phyloP scores from a whole-genome alignment of 805 yeast genomes.

The Wickerhamomyces rabaulensis region DNA sequence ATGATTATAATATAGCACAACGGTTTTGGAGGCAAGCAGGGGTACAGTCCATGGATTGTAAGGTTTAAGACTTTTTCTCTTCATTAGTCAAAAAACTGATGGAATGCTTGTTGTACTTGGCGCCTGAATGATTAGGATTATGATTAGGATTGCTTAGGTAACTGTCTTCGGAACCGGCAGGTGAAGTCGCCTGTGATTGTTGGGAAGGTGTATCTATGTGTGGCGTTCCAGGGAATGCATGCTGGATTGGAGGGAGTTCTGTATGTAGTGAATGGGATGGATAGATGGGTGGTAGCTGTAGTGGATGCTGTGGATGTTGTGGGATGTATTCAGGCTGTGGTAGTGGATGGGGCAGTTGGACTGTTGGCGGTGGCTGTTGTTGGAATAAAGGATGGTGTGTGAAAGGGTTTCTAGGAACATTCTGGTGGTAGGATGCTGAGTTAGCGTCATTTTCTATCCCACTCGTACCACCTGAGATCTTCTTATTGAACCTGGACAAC shows the following conservation, averaged over 20 bases:
- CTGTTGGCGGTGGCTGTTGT: neutral
- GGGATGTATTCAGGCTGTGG: neutral
- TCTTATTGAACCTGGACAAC: constrained; percentile 34
- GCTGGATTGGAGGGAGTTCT: neutral
- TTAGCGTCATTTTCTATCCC: neutral
- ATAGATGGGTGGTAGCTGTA: neutral
- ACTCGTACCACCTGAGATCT: constrained; percentile 10
- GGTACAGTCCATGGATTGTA: neutral
- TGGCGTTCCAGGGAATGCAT: neutral
- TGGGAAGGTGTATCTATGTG: neutral
- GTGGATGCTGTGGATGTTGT: neutral
- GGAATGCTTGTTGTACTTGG: constrained; percentile 17
- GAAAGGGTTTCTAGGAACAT: neutral
- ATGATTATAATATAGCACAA: too few species aligned
- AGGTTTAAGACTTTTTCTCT: neutral
- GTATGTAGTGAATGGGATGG: neutral
- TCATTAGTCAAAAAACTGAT: constrained; percentile 20
- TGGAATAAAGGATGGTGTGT: neutral
- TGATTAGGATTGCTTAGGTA: neutral
- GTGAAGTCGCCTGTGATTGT: neutral
- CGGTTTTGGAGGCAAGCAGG: too few species aligned
- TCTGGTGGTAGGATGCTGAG: neutral
- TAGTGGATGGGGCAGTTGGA: neutral
- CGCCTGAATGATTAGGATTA: neutral
- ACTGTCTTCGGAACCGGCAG: neutral